phyloP scores from a whole-genome alignment of 129 eudicot species.

The Artemisia annua region DNA sequence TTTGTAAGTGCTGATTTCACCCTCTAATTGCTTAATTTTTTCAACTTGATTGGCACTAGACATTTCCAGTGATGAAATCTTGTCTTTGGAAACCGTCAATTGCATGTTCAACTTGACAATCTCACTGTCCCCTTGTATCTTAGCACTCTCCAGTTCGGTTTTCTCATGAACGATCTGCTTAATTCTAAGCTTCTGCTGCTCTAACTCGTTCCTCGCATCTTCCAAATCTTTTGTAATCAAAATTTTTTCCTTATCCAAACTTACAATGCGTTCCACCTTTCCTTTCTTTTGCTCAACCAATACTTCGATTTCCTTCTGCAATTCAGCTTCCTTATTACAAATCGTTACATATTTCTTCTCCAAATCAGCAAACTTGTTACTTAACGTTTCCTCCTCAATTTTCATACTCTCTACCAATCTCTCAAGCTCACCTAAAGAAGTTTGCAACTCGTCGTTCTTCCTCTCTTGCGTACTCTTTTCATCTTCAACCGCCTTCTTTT shows the following conservation, averaged over 20 bases:
- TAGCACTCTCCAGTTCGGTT: constrained; percentile 38
- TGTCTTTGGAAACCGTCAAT: constrained; percentile 31
- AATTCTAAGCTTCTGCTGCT: constrained; percentile 20
- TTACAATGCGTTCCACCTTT: constrained; percentile 13
- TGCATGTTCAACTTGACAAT: constrained; percentile 35
- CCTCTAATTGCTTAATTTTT: constrained; percentile 38
- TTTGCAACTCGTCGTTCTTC: constrained; percentile 51
- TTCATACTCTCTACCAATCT: constrained; percentile 41
- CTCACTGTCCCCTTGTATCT: constrained; percentile 38
- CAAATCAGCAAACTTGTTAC: constrained; percentile 35
- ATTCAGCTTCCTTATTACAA: constrained; percentile 38
- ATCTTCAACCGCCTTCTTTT: constrained; percentile 24
- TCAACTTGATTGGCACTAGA: constrained; percentile 28
- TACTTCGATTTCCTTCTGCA: constrained; percentile 32
- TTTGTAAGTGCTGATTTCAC: constrained; percentile 38
- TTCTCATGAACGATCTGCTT: constrained; percentile 36
- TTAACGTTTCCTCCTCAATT: constrained; percentile 37
- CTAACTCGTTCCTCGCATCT: constrained; percentile 40
- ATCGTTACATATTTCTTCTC: constrained; percentile 49
- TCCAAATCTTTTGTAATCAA: constrained; percentile 36
- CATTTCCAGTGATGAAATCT: constrained; percentile 29
- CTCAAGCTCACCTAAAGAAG: constrained; percentile 35
- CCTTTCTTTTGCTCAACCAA: constrained; percentile 46
- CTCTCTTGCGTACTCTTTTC: constrained; percentile 36
- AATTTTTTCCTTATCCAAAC: constrained; percentile 30